Evolutionary conservation across 2,329 filamentous ascomycete genomes (phyloP).

Genomic region (Thielaviopsis ethacetica): DNA sequence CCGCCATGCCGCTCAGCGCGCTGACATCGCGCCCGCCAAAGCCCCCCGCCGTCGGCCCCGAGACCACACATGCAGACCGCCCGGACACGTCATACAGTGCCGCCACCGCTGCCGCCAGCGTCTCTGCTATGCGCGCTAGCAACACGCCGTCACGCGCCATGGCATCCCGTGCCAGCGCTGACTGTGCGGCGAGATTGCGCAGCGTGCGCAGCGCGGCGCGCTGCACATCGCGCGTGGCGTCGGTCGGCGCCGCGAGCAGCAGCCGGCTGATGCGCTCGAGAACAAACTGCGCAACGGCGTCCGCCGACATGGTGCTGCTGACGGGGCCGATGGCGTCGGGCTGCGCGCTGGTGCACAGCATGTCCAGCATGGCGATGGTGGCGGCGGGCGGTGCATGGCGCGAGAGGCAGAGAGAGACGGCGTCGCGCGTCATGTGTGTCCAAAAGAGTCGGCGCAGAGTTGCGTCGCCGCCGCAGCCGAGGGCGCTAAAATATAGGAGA

Average conservation of each 20-base stretch:
- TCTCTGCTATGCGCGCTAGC: constrained; percentile 58
- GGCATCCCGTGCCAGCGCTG: constrained; percentile 44
- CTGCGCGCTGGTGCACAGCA: constrained; percentile 51
- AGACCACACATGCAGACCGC: neutral
- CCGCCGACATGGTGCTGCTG: constrained; percentile 25
- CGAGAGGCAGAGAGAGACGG: constrained; percentile 50
- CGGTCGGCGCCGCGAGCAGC: constrained; percentile 17
- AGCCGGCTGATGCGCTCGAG: constrained; percentile 51
- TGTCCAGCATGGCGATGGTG: constrained; percentile 45
- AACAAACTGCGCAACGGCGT: constrained; percentile 28
- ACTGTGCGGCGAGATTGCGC: constrained; percentile 43
- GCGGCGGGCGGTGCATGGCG: constrained; percentile 48
- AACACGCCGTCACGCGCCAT: constrained; percentile 52
- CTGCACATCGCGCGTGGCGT: constrained; percentile 29
- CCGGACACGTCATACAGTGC: constrained; percentile 43
- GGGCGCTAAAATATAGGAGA: constrained; percentile 46
- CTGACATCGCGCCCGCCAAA: constrained; percentile 11
- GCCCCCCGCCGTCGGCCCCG: neutral
- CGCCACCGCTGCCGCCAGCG: constrained; percentile 48
- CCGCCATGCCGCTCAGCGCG: constrained; percentile 29
- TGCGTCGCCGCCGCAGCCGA: constrained; percentile 34
- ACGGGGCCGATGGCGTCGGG: constrained; percentile 51
- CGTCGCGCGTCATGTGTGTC: constrained; percentile 48
- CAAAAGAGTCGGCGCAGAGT: constrained; percentile 38
- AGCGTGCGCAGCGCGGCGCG: constrained; percentile 34